These are phyloP conservation scores for Elsinoe necatrix DNA, from an alignment of 2,329 filamentous ascomycete species.

Conservation along the genomic window DNA sequence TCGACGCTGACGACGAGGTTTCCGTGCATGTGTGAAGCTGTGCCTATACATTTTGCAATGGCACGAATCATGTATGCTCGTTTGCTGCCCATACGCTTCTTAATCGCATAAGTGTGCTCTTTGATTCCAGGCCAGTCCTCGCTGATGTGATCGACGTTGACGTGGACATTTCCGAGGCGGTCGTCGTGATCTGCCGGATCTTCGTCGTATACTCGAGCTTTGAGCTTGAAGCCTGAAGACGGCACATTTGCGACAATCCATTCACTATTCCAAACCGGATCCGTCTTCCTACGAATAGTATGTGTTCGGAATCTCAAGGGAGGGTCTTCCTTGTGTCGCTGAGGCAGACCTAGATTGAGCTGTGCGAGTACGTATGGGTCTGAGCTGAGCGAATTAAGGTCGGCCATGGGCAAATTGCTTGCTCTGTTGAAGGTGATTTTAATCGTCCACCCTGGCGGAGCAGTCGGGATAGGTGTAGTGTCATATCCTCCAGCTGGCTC, in stretches of 20 bases:
- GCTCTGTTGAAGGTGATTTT: conserved; percentile 79
- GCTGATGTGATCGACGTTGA: conserved; percentile 52
- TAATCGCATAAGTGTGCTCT: conserved; percentile 59
- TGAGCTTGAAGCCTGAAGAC: conserved; percentile 68
- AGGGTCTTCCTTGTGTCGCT: conserved; percentile 79
- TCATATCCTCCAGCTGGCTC: conserved; percentile 71
- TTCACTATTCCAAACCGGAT: conserved; percentile 73
- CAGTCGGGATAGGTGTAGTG: conserved; percentile 63
- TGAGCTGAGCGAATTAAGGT: conserved; percentile 66
- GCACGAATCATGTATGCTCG: conserved; percentile 70
- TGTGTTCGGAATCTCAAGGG: conserved; percentile 64
- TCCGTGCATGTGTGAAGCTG: conserved; percentile 59
- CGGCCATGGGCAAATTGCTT: conserved; percentile 70
- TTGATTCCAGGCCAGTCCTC: conserved; percentile 62
- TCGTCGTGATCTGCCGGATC: conserved; percentile 82
- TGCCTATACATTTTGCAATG: conserved; percentile 54
- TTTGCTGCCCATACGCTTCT: conserved; percentile 80
- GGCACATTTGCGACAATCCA: conserved; percentile 89
- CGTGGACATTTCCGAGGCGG: conserved; percentile 74
- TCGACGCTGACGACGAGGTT: conserved; percentile 64
- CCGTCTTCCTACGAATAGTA: conserved; percentile 61
- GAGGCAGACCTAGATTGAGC: conserved; percentile 61
- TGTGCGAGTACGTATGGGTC: conserved; percentile 77
- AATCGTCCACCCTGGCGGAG: conserved; percentile 71
- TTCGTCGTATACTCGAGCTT: conserved; percentile 83